phyloP scores from a whole-genome alignment of 2,329 filamentous ascomycete genomes.

The Lachnum nothofagi region DNA sequence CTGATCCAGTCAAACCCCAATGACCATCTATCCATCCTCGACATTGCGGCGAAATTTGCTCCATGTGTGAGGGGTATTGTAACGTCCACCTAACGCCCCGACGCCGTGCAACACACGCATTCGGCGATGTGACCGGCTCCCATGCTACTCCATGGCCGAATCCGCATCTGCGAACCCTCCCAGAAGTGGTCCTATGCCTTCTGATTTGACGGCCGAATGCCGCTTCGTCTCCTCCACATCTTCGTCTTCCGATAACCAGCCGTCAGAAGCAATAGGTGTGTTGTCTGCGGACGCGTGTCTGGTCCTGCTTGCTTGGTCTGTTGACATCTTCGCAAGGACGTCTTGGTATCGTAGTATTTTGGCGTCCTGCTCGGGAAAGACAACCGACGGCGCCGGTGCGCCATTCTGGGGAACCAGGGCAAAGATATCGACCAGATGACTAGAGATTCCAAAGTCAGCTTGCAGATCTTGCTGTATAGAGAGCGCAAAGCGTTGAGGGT shows the following conservation, averaged over 20 bases:
- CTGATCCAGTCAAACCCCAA: conserved; percentile 32
- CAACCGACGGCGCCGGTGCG: conserved; percentile 32
- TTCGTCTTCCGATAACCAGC: conserved; percentile 42
- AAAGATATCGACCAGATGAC: conserved; percentile 64
- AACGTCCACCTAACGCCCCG: conserved; percentile 26
- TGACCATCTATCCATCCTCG: conserved; percentile 24
- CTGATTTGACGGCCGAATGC: conserved; percentile 30
- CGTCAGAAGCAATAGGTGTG: conserved; percentile 29
- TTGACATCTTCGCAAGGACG: conserved; percentile 54
- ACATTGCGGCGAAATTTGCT: conserved; percentile 22
- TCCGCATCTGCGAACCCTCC: conserved; percentile 34
- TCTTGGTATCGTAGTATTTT: conserved; percentile 55
- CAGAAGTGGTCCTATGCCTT: conserved; percentile 31
- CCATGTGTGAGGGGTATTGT: conserved; percentile 27
- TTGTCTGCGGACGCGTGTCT: conserved; percentile 28
- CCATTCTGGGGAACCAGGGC: conserved; percentile 54
- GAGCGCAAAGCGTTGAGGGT: too few species aligned
- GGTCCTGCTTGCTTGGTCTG: conserved; percentile 39
- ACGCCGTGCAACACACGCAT: conserved; percentile 28
- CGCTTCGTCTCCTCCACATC: conserved; percentile 29
- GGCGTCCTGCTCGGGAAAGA: conserved; percentile 51
- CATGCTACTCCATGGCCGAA: conserved; percentile 28
- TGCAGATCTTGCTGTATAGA: too few species aligned
- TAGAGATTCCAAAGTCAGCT: conserved; percentile 31
- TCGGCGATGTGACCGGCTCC: conserved; percentile 15